A percentile compares a stretch with the other conserved stretches of the same genome.
phyloP scores from a whole-genome alignment of 225 moss, liverwort and hornwort species.

The Bryum argenteum region DNA sequence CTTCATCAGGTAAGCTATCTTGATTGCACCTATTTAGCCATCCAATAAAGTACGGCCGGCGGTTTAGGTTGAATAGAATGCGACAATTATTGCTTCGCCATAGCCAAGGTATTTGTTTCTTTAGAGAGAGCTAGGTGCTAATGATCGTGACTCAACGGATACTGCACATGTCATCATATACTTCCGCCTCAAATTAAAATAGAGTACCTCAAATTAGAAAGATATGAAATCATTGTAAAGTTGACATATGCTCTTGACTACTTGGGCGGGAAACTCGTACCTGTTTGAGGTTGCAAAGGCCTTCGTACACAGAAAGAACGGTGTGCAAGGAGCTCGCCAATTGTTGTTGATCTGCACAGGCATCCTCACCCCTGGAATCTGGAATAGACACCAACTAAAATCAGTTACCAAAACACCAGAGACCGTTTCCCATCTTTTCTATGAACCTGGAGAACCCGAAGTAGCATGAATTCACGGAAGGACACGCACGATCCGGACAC shows the following conservation, averaged over 20 bases:
- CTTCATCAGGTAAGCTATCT: slow-evolving; percentile 21
- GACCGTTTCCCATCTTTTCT: slow-evolving; percentile 22
- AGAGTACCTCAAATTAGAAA: too few relatives aligned
- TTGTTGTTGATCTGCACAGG: slow-evolving; percentile 45
- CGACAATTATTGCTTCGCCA: slow-evolving; percentile 36
- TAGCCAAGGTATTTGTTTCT: slow-evolving; percentile 29
- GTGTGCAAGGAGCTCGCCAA: slow-evolving; percentile 59
- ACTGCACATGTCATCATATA: slow-evolving; percentile 5
- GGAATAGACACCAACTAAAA: slow-evolving; percentile 31
- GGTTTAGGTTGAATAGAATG: slow-evolving; percentile 34
- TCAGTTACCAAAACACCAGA: slow-evolving; percentile 25
- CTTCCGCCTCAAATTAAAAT: background rate
- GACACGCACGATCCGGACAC: slow-evolving; percentile 16
- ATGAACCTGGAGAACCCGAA: slow-evolving; percentile 10
- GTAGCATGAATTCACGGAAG: slow-evolving; percentile 17
- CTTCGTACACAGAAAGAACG: slow-evolving; percentile 60
- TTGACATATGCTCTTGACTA: slow-evolving; percentile 8
- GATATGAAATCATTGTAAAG: slow-evolving; percentile 10
- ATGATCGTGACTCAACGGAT: slow-evolving; percentile 24
- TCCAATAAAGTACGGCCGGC: slow-evolving; percentile 32
- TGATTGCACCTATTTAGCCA: slow-evolving; percentile 22
- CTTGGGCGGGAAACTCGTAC: slow-evolving; percentile 25
- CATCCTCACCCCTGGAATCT: slow-evolving; percentile 44
- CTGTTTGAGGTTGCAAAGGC: slow-evolving; percentile 64
- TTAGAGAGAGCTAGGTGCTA: slow-evolving; percentile 14